phyloP scores from a whole-genome alignment of 2,329 filamentous ascomycete genomes.

The Hyphodiscus sp. region DNA sequence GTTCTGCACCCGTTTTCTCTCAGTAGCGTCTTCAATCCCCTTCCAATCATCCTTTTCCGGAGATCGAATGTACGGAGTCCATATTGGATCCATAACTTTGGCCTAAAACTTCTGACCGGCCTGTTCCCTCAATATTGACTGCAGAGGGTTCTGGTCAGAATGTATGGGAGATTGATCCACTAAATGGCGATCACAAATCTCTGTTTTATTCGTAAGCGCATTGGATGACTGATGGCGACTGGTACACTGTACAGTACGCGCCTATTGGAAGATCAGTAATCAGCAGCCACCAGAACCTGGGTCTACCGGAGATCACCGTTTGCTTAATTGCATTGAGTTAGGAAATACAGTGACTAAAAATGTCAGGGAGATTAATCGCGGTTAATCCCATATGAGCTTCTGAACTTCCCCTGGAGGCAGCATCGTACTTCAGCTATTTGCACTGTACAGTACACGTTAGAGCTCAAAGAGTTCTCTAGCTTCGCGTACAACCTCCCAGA shows the following conservation, averaged over 20 bases:
- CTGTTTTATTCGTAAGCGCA: not conserved
- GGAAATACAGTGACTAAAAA: not conserved
- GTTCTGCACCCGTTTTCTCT: conserved; percentile 13
- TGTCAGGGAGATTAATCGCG: not conserved
- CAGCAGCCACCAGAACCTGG: not conserved
- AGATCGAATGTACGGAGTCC: conserved; percentile 2
- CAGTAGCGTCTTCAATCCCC: conserved; percentile 4
- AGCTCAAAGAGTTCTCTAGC: no score
- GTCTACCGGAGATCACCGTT: not conserved
- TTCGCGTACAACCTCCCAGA: no score
- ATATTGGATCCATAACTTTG: conserved; percentile 2
- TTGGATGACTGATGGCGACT: not conserved
- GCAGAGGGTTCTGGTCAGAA: not conserved
- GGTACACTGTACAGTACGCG: not conserved
- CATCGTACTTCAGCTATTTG: not conserved
- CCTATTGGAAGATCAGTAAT: not conserved
- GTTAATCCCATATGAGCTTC: not conserved
- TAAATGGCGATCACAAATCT: not conserved
- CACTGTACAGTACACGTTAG: no score
- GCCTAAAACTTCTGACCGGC: not conserved
- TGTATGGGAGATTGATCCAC: not conserved
- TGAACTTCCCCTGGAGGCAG: not conserved
- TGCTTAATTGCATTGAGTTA: not conserved
- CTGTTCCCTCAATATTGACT: not conserved
- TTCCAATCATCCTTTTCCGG: conserved; percentile 10